These are phyloP conservation scores for Begonia masoniana DNA, from an alignment of 306 rosid genomes.

Conservation along the genomic window DNA sequence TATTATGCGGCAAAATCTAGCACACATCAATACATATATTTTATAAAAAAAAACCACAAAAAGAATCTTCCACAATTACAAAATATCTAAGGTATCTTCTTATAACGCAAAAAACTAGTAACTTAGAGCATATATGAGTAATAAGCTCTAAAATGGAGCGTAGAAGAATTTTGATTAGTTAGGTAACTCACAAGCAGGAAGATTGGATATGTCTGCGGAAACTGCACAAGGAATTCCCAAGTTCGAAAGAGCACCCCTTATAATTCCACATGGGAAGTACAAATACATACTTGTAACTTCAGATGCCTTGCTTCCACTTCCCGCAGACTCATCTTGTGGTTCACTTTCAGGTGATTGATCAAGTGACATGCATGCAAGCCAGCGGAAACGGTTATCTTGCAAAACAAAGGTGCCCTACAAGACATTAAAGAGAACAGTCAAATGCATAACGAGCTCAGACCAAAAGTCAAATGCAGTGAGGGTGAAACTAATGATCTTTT, in stretches of 20 bases:
- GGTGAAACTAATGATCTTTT: background rate
- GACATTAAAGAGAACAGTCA: conserved; percentile 5
- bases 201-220: conserved; percentile 77
- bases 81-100: too few species aligned
- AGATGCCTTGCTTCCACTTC: conserved; percentile 46
- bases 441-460: background rate
- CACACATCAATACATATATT: too few species aligned
- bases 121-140: too few species aligned
- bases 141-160: background rate
- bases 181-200: conserved; percentile 78
- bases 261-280: conserved; percentile 91
- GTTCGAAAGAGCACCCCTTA: conserved; percentile 92
- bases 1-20: too few species aligned
- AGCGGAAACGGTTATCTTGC: conserved; percentile 82
- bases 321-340: conserved; percentile 37
- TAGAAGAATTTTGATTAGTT: background rate
- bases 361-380: conserved; percentile 75
- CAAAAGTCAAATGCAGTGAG: too few species aligned
- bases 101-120: too few species aligned
- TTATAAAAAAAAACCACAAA: too few species aligned
- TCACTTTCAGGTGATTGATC: conserved; percentile 52
- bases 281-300: conserved; percentile 84
- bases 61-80: too few species aligned
- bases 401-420: conserved; percentile 89
- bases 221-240: conserved; percentile 96